Percentiles rank a stretch among this genome's conserved stretches.
Conservation (phyloP, 371 early-diverging fungal species). For the Rhizopus microsporus region DNA sequence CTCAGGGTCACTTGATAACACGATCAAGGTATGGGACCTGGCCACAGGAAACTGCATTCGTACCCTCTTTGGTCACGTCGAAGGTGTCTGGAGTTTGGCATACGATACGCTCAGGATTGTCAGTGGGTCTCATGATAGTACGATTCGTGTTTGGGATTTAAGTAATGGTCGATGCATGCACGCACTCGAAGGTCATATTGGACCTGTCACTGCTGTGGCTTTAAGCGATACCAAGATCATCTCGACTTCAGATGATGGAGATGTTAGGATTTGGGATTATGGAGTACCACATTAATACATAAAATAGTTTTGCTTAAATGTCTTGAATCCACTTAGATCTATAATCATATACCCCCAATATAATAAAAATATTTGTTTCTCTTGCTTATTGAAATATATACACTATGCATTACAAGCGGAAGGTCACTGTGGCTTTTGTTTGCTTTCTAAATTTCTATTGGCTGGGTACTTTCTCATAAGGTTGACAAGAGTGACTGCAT, state of each 20-base stretch:
- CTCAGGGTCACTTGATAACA: conserved; percentile 88
- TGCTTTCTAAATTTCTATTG: too few species aligned
- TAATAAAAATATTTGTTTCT: too few species aligned
- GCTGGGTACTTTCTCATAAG: too few species aligned
- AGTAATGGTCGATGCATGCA: conserved; percentile 81
- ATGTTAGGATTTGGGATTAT: conserved; percentile 84
- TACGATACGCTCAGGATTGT: conserved; percentile 91
- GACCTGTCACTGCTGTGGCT: conserved; percentile 75
- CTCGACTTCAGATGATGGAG: conserved; percentile 84
- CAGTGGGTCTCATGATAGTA: conserved; percentile 87
- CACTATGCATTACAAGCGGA: too few species aligned
- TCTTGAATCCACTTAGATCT: too few species aligned
- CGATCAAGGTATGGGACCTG: conserved; percentile 87
- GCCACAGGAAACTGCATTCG: conserved; percentile 77
- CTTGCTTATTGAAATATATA: too few species aligned
- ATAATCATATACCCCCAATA: too few species aligned
- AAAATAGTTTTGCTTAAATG: neutral
- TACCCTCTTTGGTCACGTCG: conserved; percentile 89
- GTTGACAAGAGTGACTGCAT: too few species aligned
- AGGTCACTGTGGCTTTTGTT: too few species aligned
- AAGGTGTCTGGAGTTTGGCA: conserved; percentile 89
- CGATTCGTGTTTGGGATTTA: conserved; percentile 93
- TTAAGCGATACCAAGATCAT: conserved; percentile 88
- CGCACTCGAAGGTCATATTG: conserved; percentile 68
- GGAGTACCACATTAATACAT: conserved; percentile 16